Percentiles rank a stretch among this genome's conserved stretches.
Conservation (phyloP, 2,329 filamentous ascomycete species). For the Pseudogymnoascus sp. region DNA sequence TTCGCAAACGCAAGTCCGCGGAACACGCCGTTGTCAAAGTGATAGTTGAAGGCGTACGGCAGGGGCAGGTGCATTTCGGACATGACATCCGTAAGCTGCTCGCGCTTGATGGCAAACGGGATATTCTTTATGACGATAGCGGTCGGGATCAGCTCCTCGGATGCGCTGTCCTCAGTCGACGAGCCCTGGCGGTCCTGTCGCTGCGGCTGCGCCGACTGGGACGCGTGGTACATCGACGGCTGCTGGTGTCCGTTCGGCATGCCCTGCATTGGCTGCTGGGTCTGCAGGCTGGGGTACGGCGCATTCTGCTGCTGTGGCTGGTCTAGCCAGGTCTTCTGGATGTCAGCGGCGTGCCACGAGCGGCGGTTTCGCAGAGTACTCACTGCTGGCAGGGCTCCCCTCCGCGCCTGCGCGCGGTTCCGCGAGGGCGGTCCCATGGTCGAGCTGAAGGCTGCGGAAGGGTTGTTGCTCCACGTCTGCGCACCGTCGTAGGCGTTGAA, state of each 20-base stretch:
- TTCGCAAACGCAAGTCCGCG: slow-evolving; percentile 94
- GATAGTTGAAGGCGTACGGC: slow-evolving; percentile 98
- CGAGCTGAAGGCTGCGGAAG: neutral
- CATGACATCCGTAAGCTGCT: slow-evolving; percentile 89
- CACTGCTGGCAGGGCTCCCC: slow-evolving; percentile 1
- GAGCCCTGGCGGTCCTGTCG: neutral
- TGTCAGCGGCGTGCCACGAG: neutral
- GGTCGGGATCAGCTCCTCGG: slow-evolving; percentile 88
- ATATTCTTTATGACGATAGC: slow-evolving; percentile 99
- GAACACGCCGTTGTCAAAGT: slow-evolving; percentile 98
- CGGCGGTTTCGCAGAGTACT: neutral
- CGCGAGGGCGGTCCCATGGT: neutral
- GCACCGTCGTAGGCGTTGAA: slow-evolving; percentile 3
- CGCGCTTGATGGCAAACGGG: slow-evolving; percentile 95
- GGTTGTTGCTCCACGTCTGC: neutral
- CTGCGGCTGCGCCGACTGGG: slow-evolving; percentile 2
- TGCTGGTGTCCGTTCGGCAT: neutral
- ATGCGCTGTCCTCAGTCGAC: slow-evolving; percentile 10
- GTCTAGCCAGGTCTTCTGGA: neutral
- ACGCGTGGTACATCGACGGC: neutral
- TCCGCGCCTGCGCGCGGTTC: neutral
- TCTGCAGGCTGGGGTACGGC: neutral
- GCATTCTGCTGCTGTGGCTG: slow-evolving; percentile 1
- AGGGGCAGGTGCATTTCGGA: slow-evolving; percentile 86
- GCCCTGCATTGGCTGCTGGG: neutral